phyloP scores from a whole-genome alignment of 2,329 filamentous ascomycete genomes.

The Didymellaceae sp. region DNA sequence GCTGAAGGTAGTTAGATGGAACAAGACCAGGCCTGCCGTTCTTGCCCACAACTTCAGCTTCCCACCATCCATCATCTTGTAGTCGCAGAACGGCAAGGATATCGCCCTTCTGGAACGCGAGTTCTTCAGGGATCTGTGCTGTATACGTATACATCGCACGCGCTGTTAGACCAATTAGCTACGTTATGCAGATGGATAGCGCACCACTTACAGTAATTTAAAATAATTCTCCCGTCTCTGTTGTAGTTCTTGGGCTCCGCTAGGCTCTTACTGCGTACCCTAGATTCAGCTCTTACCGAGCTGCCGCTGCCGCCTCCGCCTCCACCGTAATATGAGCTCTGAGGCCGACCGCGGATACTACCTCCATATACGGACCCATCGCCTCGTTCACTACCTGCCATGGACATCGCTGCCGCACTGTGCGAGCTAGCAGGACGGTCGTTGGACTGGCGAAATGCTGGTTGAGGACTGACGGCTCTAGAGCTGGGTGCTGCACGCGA shows the following conservation, averaged over 20 bases:
- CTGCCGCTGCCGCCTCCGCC: constrained; percentile 32
- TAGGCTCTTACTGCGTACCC: constrained; percentile 78
- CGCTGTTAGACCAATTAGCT: constrained; percentile 61
- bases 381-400: constrained; percentile 45
- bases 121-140: constrained; percentile 92
- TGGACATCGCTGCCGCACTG: constrained; percentile 55
- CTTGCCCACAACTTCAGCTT: constrained; percentile 84
- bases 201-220: constrained; percentile 85
- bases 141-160: constrained; percentile 93
- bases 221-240: constrained; percentile 81
- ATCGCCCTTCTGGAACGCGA: constrained; percentile 92
- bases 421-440: constrained; percentile 57
- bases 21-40: constrained; percentile 64
- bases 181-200: not conserved
- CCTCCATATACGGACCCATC: constrained; percentile 41
- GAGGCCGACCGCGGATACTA: constrained; percentile 43
- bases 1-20: constrained; percentile 71
- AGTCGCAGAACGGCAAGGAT: constrained; percentile 85
- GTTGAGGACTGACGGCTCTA: constrained; percentile 60
- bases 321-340: constrained; percentile 53
- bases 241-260: constrained; percentile 87
- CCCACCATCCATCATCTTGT: constrained; percentile 99
- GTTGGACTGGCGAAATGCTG: constrained; percentile 57
- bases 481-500: constrained; percentile 45
- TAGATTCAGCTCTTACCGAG: constrained; percentile 49